A percentile compares a stretch with the other conserved stretches of the same genome.
Conservation (phyloP, 805 yeast species). For the Wickerhamomyces xylosicus region DNA sequence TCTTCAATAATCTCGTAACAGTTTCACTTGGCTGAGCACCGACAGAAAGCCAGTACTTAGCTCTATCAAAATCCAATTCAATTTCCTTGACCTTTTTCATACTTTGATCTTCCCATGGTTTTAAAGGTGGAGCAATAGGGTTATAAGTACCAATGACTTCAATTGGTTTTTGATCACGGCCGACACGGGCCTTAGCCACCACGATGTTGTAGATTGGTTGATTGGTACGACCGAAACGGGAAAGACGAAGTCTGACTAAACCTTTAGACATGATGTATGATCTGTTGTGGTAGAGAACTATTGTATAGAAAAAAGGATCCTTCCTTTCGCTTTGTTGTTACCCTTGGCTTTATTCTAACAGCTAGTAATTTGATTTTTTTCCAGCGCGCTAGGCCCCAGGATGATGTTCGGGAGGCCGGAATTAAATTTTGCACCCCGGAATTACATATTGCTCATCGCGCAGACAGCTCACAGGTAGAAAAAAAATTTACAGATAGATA, state of each 20-base stretch:
- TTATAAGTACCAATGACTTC: slow-evolving; percentile 94
- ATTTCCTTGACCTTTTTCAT: slow-evolving; percentile 65
- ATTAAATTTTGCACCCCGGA: background rate
- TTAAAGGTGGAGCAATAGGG: slow-evolving; percentile 66
- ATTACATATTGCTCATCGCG: background rate
- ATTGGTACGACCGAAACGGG: slow-evolving; percentile 85
- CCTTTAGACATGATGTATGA: slow-evolving; percentile 40
- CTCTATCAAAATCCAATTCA: slow-evolving; percentile 74
- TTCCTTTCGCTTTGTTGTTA: too few species aligned
- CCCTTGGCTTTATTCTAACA: too few species aligned
- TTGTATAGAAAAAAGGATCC: too few species aligned
- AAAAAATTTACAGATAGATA: background rate
- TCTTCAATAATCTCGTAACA: slow-evolving; percentile 65
- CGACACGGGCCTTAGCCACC: slow-evolving; percentile 65
- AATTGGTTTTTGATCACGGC: slow-evolving; percentile 80
- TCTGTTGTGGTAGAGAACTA: background rate
- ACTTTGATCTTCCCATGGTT: slow-evolving; percentile 44
- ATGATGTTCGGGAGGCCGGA: too few species aligned
- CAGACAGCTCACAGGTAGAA: background rate
- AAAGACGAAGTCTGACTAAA: slow-evolving; percentile 76
- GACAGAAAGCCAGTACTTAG: slow-evolving; percentile 94
- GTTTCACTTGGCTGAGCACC: slow-evolving; percentile 92
- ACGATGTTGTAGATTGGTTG: slow-evolving; percentile 89
- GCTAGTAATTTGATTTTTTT: too few species aligned
- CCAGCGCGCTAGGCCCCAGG: too few species aligned